These are phyloP conservation scores for Baorangia bicolor DNA, from an alignment of 768 basidiomycete species.

Conservation along the genomic window DNA sequence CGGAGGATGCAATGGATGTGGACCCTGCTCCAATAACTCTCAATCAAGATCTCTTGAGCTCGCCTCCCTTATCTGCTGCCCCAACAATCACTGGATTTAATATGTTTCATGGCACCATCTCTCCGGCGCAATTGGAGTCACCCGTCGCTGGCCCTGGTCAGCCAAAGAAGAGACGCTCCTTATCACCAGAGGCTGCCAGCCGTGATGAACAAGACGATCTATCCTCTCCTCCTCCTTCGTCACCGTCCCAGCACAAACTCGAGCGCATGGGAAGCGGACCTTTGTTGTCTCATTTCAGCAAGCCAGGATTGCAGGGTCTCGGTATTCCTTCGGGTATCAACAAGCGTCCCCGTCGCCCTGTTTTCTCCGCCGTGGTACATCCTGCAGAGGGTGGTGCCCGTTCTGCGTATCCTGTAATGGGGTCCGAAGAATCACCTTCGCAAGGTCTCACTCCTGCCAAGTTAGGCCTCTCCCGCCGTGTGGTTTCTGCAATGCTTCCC, in stretches of 20 bases:
- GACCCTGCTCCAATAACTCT: constrained; percentile 53
- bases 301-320: constrained; percentile 52
- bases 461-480: constrained; percentile 59
- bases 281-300: constrained; percentile 43
- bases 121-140: constrained; percentile 47
- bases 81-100: constrained; percentile 55
- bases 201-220: constrained; percentile 38
- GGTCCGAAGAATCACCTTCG: constrained; percentile 28
- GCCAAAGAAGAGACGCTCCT: constrained; percentile 57
- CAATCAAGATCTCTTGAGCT: constrained; percentile 32
- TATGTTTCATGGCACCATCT: constrained; percentile 59
- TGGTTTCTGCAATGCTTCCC: constrained; percentile 71
- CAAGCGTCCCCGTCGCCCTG: constrained; percentile 66
- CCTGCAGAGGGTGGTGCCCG: constrained; percentile 41
- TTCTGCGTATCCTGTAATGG: constrained; percentile 45
- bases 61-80: constrained; percentile 47
- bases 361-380: constrained; percentile 60
- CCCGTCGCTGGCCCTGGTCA: constrained; percentile 39
- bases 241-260: constrained; percentile 48
- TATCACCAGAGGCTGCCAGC: constrained; percentile 50
- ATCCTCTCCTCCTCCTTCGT: constrained; percentile 53
- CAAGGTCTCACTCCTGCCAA: constrained; percentile 27
- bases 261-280: constrained; percentile 39
- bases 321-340: constrained; percentile 51
- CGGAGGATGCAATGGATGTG: constrained; percentile 77